Evolutionary conservation across 345 rosid species (phyloP).

Genomic region (Moringa oleifera): DNA sequence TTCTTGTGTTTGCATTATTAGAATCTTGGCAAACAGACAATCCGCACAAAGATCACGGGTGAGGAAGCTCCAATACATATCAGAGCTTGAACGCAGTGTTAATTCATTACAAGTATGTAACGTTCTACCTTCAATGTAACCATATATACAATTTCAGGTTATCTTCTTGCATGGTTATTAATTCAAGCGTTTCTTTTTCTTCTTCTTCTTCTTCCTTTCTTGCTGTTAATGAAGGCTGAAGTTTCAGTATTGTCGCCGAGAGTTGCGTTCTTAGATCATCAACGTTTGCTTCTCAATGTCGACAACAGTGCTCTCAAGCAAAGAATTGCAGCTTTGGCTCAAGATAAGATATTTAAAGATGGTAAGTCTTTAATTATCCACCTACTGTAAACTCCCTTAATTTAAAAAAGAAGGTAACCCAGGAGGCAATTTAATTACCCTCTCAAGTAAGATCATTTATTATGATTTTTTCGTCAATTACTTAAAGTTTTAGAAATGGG

Average conservation of each 20-base stretch:
- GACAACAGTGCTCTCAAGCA: slow-evolving; percentile 88
- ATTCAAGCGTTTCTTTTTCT: no score
- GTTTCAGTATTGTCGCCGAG: slow-evolving; percentile 84
- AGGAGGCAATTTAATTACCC: no score
- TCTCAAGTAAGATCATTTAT: no score
- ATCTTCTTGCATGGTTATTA: not conserved
- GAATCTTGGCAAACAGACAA: slow-evolving; percentile 90
- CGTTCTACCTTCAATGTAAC: not conserved
- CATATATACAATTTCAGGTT: no score
- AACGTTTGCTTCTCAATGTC: slow-evolving; percentile 74
- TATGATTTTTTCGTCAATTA: no score
- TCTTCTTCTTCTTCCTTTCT: not conserved
- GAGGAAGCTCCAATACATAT: slow-evolving; percentile 84
- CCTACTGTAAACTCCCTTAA: no score
- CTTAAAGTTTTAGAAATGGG: no score
- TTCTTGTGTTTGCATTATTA: slow-evolving; percentile 8
- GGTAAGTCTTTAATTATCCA: slow-evolving; percentile 49
- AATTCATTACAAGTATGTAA: slow-evolving; percentile 61
- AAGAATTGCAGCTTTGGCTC: slow-evolving; percentile 89
- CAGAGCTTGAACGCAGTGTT: slow-evolving; percentile 88
- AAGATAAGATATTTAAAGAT: slow-evolving; percentile 90
- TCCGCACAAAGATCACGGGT: slow-evolving; percentile 95
- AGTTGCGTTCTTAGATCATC: slow-evolving; percentile 83
- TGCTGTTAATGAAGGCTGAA: slow-evolving; percentile 44
- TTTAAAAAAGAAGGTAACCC: no score